phyloP scores from a whole-genome alignment of 345 rosid species.

The Salix caprea region DNA sequence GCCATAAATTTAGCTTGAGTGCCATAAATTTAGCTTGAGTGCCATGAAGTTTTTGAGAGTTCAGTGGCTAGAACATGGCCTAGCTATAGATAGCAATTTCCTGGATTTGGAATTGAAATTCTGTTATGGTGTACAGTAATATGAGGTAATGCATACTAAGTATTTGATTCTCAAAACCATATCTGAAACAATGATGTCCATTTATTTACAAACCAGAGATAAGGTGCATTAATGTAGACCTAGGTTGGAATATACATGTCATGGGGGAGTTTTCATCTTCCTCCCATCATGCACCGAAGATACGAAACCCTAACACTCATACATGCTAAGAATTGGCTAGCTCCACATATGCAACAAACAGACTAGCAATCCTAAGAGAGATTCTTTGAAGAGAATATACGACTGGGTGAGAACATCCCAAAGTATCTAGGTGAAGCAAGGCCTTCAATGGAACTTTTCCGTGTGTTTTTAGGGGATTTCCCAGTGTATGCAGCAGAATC shows the following conservation, averaged over 20 bases:
- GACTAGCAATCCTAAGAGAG: constrained; percentile 9
- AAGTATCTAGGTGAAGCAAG: constrained; percentile 54
- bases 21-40: too few species aligned
- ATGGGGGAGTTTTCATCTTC: background rate
- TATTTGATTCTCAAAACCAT: background rate
- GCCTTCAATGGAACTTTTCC: constrained; percentile 39
- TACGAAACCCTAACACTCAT: background rate
- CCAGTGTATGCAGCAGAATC: constrained; percentile 45
- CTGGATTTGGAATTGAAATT: background rate
- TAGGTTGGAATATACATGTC: background rate
- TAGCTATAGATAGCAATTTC: too few species aligned
- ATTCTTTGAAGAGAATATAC: constrained; percentile 57
- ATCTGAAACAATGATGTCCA: background rate
- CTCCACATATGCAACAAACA: background rate
- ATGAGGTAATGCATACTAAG: background rate
- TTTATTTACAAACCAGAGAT: background rate
- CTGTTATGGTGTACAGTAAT: background rate
- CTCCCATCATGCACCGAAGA: too few species aligned
- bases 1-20: too few species aligned
- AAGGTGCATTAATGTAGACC: background rate
- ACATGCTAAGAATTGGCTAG: background rate
- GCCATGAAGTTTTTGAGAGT: too few species aligned
- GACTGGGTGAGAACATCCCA: constrained; percentile 67
- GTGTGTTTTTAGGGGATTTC: background rate
- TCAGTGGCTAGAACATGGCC: too few species aligned